phyloP scores from a whole-genome alignment of 768 basidiomycete species.

The Boletales sp. region DNA sequence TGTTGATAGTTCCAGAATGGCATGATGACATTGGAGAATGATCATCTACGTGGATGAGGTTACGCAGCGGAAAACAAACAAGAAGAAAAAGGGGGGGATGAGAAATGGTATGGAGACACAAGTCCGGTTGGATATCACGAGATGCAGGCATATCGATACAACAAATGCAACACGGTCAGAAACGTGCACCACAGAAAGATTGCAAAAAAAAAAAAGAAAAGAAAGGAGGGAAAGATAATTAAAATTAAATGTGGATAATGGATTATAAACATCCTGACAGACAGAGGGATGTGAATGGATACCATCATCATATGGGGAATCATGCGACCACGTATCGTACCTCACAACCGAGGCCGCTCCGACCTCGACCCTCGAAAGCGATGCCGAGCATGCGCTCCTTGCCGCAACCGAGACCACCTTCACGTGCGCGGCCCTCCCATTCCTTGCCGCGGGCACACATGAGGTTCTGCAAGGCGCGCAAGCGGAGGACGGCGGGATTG shows the following conservation, averaged over 20 bases:
- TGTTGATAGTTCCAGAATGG: not conserved
- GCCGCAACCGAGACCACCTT: constrained; percentile 51
- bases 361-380: constrained; percentile 60
- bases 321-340: constrained; percentile 34
- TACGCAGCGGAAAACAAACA: not conserved
- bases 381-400: constrained; percentile 56
- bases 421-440: constrained; percentile 48
- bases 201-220: not conserved
- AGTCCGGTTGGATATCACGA: constrained; percentile 18
- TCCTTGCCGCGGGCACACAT: constrained; percentile 40
- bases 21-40: not conserved
- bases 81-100: not conserved
- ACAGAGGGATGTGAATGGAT: no score
- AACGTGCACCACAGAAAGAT: no score
- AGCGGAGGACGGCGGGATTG: constrained; percentile 56
- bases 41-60: constrained; percentile 13
- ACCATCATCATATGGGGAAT: not conserved
- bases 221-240: constrained; percentile 16
- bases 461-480: constrained; percentile 60
- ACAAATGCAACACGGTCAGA: constrained; percentile 3
- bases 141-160: constrained; percentile 28
- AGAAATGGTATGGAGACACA: not conserved
- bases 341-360: constrained; percentile 46
- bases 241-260: constrained; percentile 32
- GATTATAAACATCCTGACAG: constrained; percentile 22